Percentiles rank a stretch among this genome's conserved stretches.
These are phyloP conservation scores for Tuctoria greenei DNA, from an alignment of 176 grass and related monocot genomes.

Conservation along the genomic window DNA sequence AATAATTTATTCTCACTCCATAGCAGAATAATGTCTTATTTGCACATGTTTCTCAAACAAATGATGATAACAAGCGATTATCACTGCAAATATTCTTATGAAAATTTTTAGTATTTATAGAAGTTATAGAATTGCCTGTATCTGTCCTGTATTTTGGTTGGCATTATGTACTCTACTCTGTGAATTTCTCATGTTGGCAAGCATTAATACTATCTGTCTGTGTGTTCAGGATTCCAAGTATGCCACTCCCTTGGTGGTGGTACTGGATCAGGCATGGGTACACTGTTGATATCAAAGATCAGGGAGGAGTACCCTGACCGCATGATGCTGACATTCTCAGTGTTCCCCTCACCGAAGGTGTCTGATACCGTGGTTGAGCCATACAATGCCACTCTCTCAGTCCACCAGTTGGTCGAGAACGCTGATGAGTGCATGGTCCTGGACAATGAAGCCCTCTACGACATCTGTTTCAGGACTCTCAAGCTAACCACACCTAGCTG, in stretches of 20 bases:
- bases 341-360: constrained; percentile 69
- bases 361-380: constrained; percentile 79
- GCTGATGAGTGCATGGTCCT: constrained; percentile 82
- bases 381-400: constrained; percentile 74
- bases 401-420: constrained; percentile 78
- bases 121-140: background rate
- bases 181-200: background rate
- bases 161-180: background rate
- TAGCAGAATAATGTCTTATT: no score
- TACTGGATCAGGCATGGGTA: constrained; percentile 82
- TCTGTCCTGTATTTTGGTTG: background rate
- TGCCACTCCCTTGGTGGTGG: constrained; percentile 75
- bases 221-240: constrained; percentile 58
- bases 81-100: background rate
- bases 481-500: constrained; percentile 70
- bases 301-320: constrained; percentile 80
- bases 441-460: constrained; percentile 70
- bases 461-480: constrained; percentile 74
- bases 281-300: constrained; percentile 76
- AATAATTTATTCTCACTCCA: no score
- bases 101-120: background rate
- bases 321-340: constrained; percentile 79
- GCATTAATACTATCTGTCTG: constrained; percentile 17
- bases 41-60: background rate
- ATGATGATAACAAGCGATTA: background rate